A percentile compares a stretch with the other conserved stretches of the same genome.
phyloP scores from a whole-genome alignment of 306 rosid genomes.

The Senna tora region DNA sequence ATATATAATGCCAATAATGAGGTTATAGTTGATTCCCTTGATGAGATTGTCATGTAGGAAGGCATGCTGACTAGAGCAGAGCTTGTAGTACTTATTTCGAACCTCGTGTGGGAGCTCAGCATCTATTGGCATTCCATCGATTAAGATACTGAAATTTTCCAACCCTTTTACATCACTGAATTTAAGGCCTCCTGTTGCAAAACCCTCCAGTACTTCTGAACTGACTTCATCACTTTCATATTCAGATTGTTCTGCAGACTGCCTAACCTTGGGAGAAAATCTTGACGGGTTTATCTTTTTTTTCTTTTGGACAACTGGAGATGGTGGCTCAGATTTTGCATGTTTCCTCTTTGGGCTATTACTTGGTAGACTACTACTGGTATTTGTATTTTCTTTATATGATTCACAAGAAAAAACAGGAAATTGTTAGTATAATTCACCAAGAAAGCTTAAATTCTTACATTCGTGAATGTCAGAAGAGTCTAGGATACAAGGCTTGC shows the following conservation, averaged over 20 bases:
- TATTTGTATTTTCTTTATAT: slow-evolving; percentile 48
- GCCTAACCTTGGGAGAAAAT: slow-evolving; percentile 34
- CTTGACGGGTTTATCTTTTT: slow-evolving; percentile 40
- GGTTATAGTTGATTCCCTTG: slow-evolving; percentile 53
- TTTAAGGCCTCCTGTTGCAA: slow-evolving; percentile 39
- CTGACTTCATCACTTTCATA: slow-evolving; percentile 60
- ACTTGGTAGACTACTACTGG: slow-evolving; percentile 29
- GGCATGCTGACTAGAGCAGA: slow-evolving; percentile 70
- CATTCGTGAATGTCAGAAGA: slow-evolving; percentile 15
- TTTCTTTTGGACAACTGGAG: slow-evolving; percentile 51
- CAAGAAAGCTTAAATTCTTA: slow-evolving; percentile 5
- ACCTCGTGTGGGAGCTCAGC: slow-evolving; percentile 56
- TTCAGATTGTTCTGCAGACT: slow-evolving; percentile 49
- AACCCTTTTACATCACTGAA: slow-evolving; percentile 58
- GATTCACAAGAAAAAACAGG: slow-evolving; percentile 39
- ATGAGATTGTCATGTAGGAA: slow-evolving; percentile 74
- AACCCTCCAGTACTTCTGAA: slow-evolving; percentile 62
- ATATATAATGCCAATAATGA: slow-evolving; percentile 64
- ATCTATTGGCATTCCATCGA: slow-evolving; percentile 64
- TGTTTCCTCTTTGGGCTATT: slow-evolving; percentile 51
- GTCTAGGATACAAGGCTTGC: slow-evolving; percentile 47
- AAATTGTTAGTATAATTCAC: slow-evolving; percentile 6
- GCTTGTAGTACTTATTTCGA: slow-evolving; percentile 67
- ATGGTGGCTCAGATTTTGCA: slow-evolving; percentile 37
- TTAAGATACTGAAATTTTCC: slow-evolving; percentile 57